phyloP scores from a whole-genome alignment of 2,329 filamentous ascomycete species.

The Passalora sequoiae region DNA sequence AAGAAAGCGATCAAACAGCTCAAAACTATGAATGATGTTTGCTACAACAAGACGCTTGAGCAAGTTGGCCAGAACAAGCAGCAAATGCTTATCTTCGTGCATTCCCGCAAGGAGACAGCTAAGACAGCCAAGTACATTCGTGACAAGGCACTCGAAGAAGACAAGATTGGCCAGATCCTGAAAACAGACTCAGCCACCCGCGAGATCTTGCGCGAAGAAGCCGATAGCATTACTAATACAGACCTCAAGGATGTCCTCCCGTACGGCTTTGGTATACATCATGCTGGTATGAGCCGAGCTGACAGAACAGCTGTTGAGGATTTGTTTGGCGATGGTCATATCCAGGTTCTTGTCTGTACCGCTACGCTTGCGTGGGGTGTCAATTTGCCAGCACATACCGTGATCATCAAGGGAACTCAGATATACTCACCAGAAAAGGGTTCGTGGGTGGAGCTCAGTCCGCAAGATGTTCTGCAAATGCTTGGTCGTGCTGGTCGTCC shows the following conservation, averaged over 20 bases:
- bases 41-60: slow-evolving; percentile 94
- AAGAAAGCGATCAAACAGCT: slow-evolving; percentile 98
- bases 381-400: slow-evolving; percentile 93
- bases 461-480: slow-evolving; percentile 98
- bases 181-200: slow-evolving; percentile 86
- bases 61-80: slow-evolving; percentile 90
- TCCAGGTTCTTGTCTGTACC: slow-evolving; percentile 94
- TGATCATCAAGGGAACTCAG: slow-evolving; percentile 98
- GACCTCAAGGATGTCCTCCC: slow-evolving; percentile 92
- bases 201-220: slow-evolving; percentile 80
- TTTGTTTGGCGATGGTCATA: slow-evolving; percentile 81
- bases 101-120: slow-evolving; percentile 94
- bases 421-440: slow-evolving; percentile 98
- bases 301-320: slow-evolving; percentile 95
- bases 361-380: slow-evolving; percentile 99
- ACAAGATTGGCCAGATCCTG: slow-evolving; percentile 93
- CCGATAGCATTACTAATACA: slow-evolving; percentile 73
- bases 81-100: slow-evolving; percentile 98
- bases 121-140: slow-evolving; percentile 95
- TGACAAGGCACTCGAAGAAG: slow-evolving; percentile 93
- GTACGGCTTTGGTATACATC: slow-evolving; percentile 96
- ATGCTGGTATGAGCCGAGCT: slow-evolving; percentile 93
- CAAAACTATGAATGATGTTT: slow-evolving; percentile 99
- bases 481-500: slow-evolving; percentile 92
- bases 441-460: slow-evolving; percentile 95